These are phyloP conservation scores for Aegle marmelos DNA, from an alignment of 345 rosid genomes.

Conservation along the genomic window DNA sequence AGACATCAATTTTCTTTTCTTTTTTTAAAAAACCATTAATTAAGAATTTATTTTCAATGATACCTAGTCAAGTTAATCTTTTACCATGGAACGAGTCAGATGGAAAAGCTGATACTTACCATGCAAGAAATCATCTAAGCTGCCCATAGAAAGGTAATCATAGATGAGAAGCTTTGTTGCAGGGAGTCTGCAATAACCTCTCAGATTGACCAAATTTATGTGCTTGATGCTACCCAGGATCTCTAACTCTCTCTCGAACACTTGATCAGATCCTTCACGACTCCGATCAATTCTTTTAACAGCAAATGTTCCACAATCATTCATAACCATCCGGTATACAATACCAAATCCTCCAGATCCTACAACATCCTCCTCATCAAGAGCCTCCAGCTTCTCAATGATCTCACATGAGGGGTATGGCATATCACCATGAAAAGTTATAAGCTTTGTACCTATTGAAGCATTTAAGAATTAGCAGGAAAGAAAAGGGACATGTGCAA, in stretches of 20 bases:
- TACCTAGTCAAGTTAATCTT: background rate
- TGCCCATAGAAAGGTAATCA: constrained; percentile 86
- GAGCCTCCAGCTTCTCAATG: constrained; percentile 90
- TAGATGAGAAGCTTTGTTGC: constrained; percentile 84
- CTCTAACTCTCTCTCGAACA: constrained; percentile 90
- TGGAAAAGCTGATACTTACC: constrained; percentile 34
- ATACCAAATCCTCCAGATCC: constrained; percentile 99
- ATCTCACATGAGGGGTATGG: constrained; percentile 86
- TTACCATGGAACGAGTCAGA: background rate
- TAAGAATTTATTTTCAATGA: background rate
- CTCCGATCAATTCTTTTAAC: constrained; percentile 84
- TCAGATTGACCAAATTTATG: constrained; percentile 83
- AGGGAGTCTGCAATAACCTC: constrained; percentile 92
- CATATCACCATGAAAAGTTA: constrained; percentile 95
- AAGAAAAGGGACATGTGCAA: background rate
- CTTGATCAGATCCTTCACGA: constrained; percentile 90
- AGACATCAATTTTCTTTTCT: background rate
- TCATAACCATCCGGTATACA: constrained; percentile 97
- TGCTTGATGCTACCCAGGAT: constrained; percentile 95
- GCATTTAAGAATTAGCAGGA: background rate
- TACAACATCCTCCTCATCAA: constrained; percentile 87
- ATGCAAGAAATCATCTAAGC: constrained; percentile 89
- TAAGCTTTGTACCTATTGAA: constrained; percentile 64
- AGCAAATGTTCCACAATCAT: constrained; percentile 96
- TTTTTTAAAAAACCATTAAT: background rate